Evolutionary conservation across 495 filamentous ascomycete species (phyloP).

Genomic region (Oleoguttula mirabilis): DNA sequence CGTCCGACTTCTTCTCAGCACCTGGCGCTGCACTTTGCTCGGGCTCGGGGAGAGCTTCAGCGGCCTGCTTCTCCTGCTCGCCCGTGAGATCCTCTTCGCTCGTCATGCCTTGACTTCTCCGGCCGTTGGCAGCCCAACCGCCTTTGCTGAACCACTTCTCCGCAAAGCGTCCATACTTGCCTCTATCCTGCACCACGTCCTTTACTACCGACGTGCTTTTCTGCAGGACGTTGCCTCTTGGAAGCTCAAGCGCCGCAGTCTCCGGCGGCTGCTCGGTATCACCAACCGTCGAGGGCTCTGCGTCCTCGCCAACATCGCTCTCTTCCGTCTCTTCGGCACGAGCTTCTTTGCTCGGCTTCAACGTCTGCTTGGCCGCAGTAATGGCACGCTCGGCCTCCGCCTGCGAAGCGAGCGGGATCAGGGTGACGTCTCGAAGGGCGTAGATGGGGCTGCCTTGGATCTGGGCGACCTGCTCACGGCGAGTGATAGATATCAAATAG

Average conservation of each 20-base stretch:
- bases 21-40: neutral
- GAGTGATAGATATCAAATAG: constrained; percentile 73
- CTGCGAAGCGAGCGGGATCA: constrained; percentile 73
- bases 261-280: constrained; percentile 1
- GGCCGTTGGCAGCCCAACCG: constrained; percentile 55
- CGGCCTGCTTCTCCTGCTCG: constrained; percentile 2
- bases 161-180: constrained; percentile 76
- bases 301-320: constrained; percentile 30
- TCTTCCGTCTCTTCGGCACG: constrained; percentile 26
- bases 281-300: constrained; percentile 22
- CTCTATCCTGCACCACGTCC: constrained; percentile 22
- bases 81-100: constrained; percentile 23
- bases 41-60: neutral
- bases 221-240: neutral
- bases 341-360: constrained; percentile 26
- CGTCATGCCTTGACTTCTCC: constrained; percentile 45
- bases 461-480: constrained; percentile 76
- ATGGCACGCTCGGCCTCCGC: constrained; percentile 61
- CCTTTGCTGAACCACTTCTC: constrained; percentile 78
- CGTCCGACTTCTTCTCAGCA: constrained; percentile 9
- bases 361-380: constrained; percentile 43
- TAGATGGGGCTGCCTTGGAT: constrained; percentile 74
- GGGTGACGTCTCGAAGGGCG: constrained; percentile 68
- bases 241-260: constrained; percentile 5
- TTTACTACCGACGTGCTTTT: constrained; percentile 6